Evolutionary conservation across 2,329 filamentous ascomycete genomes (phyloP).

Genomic region (Penicillium palitans): DNA sequence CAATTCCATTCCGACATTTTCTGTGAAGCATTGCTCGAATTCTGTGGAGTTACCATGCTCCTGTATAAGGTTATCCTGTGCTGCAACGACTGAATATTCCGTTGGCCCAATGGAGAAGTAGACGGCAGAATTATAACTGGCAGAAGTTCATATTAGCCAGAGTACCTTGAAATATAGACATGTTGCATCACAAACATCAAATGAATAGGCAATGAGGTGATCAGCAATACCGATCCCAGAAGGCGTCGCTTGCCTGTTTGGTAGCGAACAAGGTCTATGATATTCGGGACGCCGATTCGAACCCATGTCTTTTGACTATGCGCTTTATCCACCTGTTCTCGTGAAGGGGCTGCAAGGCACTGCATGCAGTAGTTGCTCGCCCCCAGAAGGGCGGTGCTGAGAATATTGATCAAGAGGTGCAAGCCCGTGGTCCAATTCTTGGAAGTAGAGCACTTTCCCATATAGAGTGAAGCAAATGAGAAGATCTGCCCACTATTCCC

Average conservation of each 20-base stretch:
- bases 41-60: not conserved
- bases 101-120: slow-evolving; percentile 1
- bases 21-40: not conserved
- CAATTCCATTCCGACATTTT: not conserved
- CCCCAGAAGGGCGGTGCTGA: not conserved
- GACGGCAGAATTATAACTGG: not conserved
- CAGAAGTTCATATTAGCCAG: not conserved
- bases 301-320: slow-evolving; percentile 4
- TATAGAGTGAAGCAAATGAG: not conserved
- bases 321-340: not conserved
- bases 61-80: not conserved
- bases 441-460: not conserved
- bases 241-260: not conserved
- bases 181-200: not conserved
- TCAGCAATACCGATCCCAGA: not conserved
- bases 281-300: slow-evolving; percentile 1
- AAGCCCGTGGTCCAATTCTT: not conserved
- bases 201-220: not conserved
- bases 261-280: slow-evolving; percentile 24
- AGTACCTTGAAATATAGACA: not conserved
- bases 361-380: slow-evolving; percentile 10
- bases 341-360: not conserved
- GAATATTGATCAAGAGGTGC: slow-evolving; percentile 4
- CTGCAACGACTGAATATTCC: not conserved
- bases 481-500: not conserved